Evolutionary conservation across 306 rosid genomes (phyloP).

Genomic region (Coriaria nepalensis): DNA sequence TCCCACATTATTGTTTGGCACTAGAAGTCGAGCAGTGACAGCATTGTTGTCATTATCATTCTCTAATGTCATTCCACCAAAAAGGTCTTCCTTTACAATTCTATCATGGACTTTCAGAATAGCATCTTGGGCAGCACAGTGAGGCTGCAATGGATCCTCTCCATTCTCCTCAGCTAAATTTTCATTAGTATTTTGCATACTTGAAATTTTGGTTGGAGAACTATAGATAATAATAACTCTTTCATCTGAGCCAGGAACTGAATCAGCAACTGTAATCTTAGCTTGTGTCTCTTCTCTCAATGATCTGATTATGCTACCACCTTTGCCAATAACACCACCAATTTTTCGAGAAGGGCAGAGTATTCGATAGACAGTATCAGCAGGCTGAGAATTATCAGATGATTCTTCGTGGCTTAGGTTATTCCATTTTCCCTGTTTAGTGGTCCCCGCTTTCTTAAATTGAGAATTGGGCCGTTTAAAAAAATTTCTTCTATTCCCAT

Average conservation of each 20-base stretch:
- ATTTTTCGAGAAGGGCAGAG: slow-evolving; percentile 25
- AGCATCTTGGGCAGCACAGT: slow-evolving; percentile 32
- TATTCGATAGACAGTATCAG: slow-evolving; percentile 21
- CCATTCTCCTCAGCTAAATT: slow-evolving; percentile 9
- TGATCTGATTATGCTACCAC: slow-evolving; percentile 19
- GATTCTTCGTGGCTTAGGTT: slow-evolving; percentile 5
- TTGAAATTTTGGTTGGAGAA: slow-evolving; percentile 11
- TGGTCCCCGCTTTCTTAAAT: slow-evolving; percentile 20
- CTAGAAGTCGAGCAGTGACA: slow-evolving; percentile 18
- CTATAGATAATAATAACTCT: slow-evolving; percentile 22
- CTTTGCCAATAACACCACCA: slow-evolving; percentile 28
- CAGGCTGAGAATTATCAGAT: slow-evolving; percentile 12
- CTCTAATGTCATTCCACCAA: slow-evolving; percentile 18
- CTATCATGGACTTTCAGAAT: slow-evolving; percentile 22
- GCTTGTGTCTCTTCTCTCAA: slow-evolving; percentile 23
- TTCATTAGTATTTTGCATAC: slow-evolving; percentile 8
- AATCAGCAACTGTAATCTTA: slow-evolving; percentile 25
- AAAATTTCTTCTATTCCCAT: slow-evolving; percentile 15
- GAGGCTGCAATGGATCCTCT: slow-evolving; percentile 10
- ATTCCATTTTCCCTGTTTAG: slow-evolving; percentile 14
- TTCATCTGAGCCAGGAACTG: slow-evolving; percentile 25
- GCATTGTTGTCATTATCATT: slow-evolving; percentile 16
- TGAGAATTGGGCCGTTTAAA: slow-evolving; percentile 7
- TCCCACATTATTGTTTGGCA: slow-evolving; percentile 22
- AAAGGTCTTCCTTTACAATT: slow-evolving; percentile 22